Evolutionary conservation across 192 early-diverging fungal species (phyloP).

Genomic region (Linnemannia elongata): DNA sequence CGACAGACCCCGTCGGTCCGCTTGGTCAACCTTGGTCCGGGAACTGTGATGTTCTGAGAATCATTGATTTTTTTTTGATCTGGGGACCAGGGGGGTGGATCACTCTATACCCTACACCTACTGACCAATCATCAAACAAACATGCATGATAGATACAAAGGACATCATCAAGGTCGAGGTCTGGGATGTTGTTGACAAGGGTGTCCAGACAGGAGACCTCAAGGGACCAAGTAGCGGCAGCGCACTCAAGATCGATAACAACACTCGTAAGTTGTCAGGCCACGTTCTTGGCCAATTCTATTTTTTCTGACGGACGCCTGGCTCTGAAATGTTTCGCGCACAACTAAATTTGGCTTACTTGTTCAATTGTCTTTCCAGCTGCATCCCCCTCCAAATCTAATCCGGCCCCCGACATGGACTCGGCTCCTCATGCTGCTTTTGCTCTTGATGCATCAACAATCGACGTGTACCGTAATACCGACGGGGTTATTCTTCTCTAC

Average conservation of each 20-base stretch:
- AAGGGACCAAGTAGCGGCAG: constrained; percentile 5
- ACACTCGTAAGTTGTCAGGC: constrained; percentile 31
- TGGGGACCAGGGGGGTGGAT: neutral
- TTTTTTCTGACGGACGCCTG: neutral
- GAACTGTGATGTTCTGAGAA: neutral
- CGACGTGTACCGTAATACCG: constrained; percentile 71
- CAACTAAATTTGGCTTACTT: neutral
- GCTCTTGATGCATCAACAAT: constrained; percentile 69
- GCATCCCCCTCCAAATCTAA: constrained; percentile 34
- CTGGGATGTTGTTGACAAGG: constrained; percentile 74
- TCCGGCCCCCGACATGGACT: neutral
- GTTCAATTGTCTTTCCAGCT: constrained; percentile 6
- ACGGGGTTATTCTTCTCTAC: constrained; percentile 68
- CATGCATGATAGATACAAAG: constrained; percentile 54
- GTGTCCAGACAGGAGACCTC: constrained; percentile 42
- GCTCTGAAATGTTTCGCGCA: neutral
- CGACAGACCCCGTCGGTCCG: neutral
- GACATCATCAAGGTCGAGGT: constrained; percentile 74
- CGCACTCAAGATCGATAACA: constrained; percentile 57
- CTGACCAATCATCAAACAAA: too few relatives aligned
- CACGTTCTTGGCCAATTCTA: neutral
- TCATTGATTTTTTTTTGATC: neutral
- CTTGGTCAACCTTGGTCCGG: neutral
- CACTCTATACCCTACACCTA: too few relatives aligned
- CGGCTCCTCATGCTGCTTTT: constrained; percentile 45